A percentile compares a stretch with the other conserved stretches of the same genome.
Conservation (phyloP, 768 basidiomycete genomes). For the Pisolithus orientalis region DNA sequence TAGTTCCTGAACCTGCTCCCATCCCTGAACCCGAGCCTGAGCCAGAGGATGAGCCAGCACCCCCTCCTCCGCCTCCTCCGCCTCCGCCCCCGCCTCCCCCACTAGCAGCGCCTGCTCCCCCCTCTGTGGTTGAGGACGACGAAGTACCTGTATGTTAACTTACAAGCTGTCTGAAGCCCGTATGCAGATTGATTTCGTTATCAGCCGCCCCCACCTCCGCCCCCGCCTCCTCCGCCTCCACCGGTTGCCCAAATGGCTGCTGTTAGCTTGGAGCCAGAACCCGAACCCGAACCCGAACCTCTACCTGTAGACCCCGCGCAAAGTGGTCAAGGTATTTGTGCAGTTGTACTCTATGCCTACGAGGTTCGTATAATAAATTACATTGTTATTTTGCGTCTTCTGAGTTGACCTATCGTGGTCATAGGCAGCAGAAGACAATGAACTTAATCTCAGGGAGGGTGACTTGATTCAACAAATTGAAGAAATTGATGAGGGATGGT, state of each 20-base stretch:
- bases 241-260: constrained; percentile 29
- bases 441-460: constrained; percentile 74
- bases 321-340: constrained; percentile 47
- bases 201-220: constrained; percentile 28
- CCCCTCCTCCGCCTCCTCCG: constrained; percentile 9
- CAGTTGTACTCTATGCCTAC: constrained; percentile 77
- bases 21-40: constrained; percentile 12
- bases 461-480: constrained; percentile 80
- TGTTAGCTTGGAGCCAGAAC: constrained; percentile 25
- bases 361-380: constrained; percentile 35
- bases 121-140: constrained; percentile 18
- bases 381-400: not conserved
- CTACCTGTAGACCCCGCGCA: constrained; percentile 23
- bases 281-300: constrained; percentile 37
- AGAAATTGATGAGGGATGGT: constrained; percentile 88
- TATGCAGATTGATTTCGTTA: constrained; percentile 10
- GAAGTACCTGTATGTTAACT: constrained; percentile 6
- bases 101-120: constrained; percentile 28
- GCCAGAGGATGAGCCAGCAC: constrained; percentile 12
- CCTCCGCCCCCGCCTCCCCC: constrained; percentile 31
- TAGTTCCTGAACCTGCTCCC: constrained; percentile 1
- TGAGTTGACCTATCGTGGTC: not conserved
- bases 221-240: constrained; percentile 40
- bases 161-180: not conserved
- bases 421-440: constrained; percentile 80